phyloP scores from a whole-genome alignment of 345 rosid species.

The Hibiscus trionum region DNA sequence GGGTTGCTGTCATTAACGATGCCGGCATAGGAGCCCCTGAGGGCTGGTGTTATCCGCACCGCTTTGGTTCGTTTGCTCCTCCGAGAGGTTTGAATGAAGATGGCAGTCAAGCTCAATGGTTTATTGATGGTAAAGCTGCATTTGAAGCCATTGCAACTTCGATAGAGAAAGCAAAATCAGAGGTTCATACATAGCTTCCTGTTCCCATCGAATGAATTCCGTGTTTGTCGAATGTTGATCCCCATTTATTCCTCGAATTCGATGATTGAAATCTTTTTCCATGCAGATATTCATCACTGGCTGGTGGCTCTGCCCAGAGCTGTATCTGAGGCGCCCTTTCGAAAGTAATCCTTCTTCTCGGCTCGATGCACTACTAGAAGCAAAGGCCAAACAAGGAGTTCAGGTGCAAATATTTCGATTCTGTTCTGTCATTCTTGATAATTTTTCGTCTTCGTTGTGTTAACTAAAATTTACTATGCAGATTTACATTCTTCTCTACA shows the following conservation, averaged over 20 bases:
- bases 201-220: not conserved
- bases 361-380: conserved; percentile 73
- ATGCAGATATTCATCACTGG: conserved; percentile 87
- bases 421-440: not conserved
- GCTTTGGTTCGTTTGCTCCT: conserved; percentile 75
- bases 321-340: conserved; percentile 88
- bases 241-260: not conserved
- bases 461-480: conserved; percentile 22
- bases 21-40: conserved; percentile 45
- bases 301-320: conserved; percentile 98
- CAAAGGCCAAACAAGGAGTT: conserved; percentile 84
- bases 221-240: not conserved
- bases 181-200: conserved; percentile 40
- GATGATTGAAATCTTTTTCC: not conserved
- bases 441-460: not conserved
- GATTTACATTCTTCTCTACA: conserved; percentile 86
- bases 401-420: conserved; percentile 40
- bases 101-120: conserved; percentile 93
- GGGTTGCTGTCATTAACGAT: conserved; percentile 68
- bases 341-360: conserved; percentile 43
- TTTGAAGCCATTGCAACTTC: conserved; percentile 86
- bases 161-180: conserved; percentile 70
- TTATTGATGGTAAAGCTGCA: conserved; percentile 79
- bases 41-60: conserved; percentile 73
- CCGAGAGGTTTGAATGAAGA: conserved; percentile 72